Conservation (phyloP, 345 rosid genomes). For the Eucalyptus cloeziana region DNA sequence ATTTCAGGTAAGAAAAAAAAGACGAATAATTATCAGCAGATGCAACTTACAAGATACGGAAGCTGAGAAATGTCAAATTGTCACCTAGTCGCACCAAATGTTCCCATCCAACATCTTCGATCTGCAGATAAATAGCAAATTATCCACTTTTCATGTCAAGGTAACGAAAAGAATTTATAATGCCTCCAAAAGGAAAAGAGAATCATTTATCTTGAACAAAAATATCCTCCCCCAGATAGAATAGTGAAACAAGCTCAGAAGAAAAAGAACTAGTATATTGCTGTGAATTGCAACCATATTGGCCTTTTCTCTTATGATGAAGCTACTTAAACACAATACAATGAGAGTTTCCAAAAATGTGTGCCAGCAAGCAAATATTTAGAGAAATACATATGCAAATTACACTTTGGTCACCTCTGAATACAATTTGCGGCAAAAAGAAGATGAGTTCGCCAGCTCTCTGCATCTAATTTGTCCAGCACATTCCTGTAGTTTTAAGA, state of each 20-base stretch:
- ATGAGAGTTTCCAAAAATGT: neutral
- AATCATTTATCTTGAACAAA: neutral
- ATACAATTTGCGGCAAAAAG: conserved; percentile 43
- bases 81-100: conserved; percentile 33
- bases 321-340: neutral
- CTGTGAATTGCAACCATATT: neutral
- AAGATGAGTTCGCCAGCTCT: conserved; percentile 36
- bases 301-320: neutral
- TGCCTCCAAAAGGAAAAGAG: neutral
- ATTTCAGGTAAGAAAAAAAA: neutral
- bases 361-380: neutral
- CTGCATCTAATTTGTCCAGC: conserved; percentile 14
- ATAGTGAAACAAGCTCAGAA: neutral
- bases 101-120: conserved; percentile 89
- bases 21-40: neutral
- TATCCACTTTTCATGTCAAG: neutral
- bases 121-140: conserved; percentile 17
- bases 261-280: neutral
- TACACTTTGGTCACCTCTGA: conserved; percentile 40
- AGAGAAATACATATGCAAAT: neutral
- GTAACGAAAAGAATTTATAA: neutral
- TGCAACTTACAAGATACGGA: conserved; percentile 44
- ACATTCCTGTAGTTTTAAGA: conserved; percentile 12
- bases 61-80: conserved; percentile 47
- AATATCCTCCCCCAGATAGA: neutral